Evolutionary conservation across 176 grass and related monocot species (phyloP).

Genomic region (Ananas comosus): DNA sequence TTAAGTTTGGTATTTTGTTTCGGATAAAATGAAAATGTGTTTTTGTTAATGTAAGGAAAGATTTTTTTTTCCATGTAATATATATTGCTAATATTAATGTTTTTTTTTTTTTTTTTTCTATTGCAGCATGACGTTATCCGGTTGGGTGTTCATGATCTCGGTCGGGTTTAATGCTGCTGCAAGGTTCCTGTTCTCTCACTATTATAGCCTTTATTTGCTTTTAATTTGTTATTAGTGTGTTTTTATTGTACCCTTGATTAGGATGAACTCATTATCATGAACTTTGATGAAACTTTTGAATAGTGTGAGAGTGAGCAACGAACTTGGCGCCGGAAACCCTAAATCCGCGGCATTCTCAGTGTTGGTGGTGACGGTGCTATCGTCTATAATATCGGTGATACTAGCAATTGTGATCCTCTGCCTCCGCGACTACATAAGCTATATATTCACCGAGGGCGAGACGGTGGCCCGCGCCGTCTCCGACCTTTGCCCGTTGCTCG

Average conservation of each 20-base stretch:
- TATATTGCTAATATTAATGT: background rate
- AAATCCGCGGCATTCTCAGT: slow-evolving; percentile 43
- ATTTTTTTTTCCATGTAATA: background rate
- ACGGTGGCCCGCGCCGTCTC: slow-evolving; percentile 32
- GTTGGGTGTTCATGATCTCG: slow-evolving; percentile 80
- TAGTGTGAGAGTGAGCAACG: slow-evolving; percentile 51
- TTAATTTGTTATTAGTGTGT: background rate
- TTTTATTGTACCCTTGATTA: too few species aligned
- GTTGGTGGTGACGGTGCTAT: slow-evolving; percentile 26
- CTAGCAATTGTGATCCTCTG: slow-evolving; percentile 21
- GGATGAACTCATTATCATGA: background rate
- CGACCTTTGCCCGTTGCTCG: slow-evolving; percentile 46
- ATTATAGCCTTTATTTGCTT: background rate
- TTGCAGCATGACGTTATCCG: slow-evolving; percentile 65
- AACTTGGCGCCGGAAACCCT: slow-evolving; percentile 36
- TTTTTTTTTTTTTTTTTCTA: background rate
- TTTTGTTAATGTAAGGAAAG: background rate
- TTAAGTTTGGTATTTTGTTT: too few species aligned
- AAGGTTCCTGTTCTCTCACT: slow-evolving; percentile 22
- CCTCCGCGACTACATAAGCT: slow-evolving; percentile 40
- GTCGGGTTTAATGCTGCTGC: slow-evolving; percentile 83
- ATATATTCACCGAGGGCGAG: slow-evolving; percentile 50
- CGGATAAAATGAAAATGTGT: background rate
- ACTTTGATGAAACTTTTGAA: background rate
- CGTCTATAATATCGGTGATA: slow-evolving; percentile 21